phyloP scores from a whole-genome alignment of 768 basidiomycete genomes.

The Hirschioporus abietinus region DNA sequence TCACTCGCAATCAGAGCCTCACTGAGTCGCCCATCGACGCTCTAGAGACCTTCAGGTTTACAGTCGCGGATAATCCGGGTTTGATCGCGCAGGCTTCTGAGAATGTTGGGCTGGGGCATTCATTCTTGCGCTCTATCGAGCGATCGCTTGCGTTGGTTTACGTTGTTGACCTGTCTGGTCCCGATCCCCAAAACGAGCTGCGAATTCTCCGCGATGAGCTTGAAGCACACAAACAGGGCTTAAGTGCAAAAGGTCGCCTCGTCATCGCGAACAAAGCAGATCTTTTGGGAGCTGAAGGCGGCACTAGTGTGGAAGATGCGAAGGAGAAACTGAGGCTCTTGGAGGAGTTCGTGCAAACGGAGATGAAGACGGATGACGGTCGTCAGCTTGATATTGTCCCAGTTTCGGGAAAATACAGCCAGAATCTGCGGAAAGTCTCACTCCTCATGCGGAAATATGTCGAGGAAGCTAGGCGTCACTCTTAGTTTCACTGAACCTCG shows the following conservation, averaged over 20 bases:
- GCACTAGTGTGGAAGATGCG: conserved; percentile 43
- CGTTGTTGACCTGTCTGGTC: conserved; percentile 80
- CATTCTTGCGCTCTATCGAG: conserved; percentile 90
- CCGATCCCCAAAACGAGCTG: conserved; percentile 76
- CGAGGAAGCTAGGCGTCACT: conserved; percentile 32
- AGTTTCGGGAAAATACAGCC: conserved; percentile 78
- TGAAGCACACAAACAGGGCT: conserved; percentile 72
- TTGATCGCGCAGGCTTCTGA: conserved; percentile 80
- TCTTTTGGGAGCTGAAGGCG: conserved; percentile 47
- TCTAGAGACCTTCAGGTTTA: conserved; percentile 83
- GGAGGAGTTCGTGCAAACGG: conserved; percentile 48
- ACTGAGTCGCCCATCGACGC: conserved; percentile 16
- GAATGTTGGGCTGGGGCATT: conserved; percentile 90
- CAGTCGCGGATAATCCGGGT: conserved; percentile 95
- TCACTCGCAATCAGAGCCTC: conserved; percentile 26
- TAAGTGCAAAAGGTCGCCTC: conserved; percentile 71
- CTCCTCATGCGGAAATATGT: conserved; percentile 65
- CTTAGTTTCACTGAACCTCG: not conserved
- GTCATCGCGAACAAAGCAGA: conserved; percentile 97
- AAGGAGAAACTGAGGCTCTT: conserved; percentile 50
- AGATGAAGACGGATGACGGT: conserved; percentile 33
- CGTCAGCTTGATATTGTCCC: conserved; percentile 66
- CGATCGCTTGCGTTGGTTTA: conserved; percentile 86
- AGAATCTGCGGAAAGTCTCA: conserved; percentile 73
- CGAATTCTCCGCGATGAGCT: conserved; percentile 72